Evolutionary conservation across 495 filamentous ascomycete species (phyloP).

Genomic region (Tuber microsphaerosporum): DNA sequence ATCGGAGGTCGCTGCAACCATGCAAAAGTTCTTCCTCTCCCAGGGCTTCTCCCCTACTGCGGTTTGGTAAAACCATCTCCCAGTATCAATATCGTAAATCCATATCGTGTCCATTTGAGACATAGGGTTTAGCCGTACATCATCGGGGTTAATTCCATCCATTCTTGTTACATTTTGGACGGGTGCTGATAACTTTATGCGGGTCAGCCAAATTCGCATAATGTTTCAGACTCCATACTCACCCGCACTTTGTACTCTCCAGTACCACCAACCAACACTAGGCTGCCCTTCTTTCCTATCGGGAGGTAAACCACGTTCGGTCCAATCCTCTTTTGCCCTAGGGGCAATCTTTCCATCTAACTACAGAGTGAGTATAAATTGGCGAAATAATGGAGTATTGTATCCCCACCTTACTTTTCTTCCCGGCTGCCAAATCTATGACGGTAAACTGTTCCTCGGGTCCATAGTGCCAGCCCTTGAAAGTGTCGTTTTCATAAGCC

Average conservation of each 20-base stretch:
- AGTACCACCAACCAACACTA: slow-evolving; percentile 10
- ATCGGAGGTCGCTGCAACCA: background rate
- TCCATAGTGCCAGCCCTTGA: slow-evolving; percentile 11
- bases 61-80: slow-evolving; percentile 9
- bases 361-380: background rate
- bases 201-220: background rate
- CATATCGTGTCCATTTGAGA: slow-evolving; percentile 16
- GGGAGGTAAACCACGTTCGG: slow-evolving; percentile 7
- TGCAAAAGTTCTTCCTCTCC: slow-evolving; percentile 13
- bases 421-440: slow-evolving; percentile 3
- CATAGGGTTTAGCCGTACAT: slow-evolving; percentile 13
- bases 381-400: background rate
- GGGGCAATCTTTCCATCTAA: slow-evolving; percentile 4
- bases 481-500: slow-evolving; percentile 12
- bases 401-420: slow-evolving; percentile 5
- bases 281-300: slow-evolving; percentile 9
- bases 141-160: slow-evolving; percentile 6
- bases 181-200: background rate
- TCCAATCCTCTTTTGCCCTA: slow-evolving; percentile 14
- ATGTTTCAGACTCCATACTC: background rate
- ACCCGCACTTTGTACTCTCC: slow-evolving; percentile 13
- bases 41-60: slow-evolving; percentile 11
- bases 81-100: slow-evolving; percentile 9
- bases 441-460: slow-evolving; percentile 4
- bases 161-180: background rate